phyloP scores from a whole-genome alignment of 2,329 filamentous ascomycete genomes.

The Phyllosticta paracitricarpa region DNA sequence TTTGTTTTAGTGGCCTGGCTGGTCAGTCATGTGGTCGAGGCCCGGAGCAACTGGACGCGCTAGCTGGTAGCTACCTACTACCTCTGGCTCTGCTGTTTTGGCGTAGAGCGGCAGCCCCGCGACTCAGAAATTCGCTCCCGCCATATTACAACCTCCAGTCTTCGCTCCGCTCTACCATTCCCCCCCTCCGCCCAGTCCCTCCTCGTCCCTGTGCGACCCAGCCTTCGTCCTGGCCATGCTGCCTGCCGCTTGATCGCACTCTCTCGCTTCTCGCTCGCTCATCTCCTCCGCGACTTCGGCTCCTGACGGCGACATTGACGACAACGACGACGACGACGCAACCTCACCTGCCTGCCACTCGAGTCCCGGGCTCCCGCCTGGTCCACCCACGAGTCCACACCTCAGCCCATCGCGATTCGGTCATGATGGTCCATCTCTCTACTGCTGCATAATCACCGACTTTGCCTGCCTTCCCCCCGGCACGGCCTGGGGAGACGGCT shows the following conservation, averaged over 20 bases:
- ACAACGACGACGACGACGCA: not conserved
- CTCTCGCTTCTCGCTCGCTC: not conserved
- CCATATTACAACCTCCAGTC: not conserved
- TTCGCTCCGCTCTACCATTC: not conserved
- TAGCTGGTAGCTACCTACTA: not conserved
- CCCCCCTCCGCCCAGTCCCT: not conserved
- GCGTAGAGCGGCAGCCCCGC: not conserved
- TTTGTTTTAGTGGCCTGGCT: not conserved
- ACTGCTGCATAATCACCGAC: conserved; percentile 20
- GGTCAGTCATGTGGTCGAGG: not conserved
- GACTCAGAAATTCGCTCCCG: not conserved
- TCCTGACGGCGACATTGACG: not conserved
- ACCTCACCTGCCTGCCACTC: not conserved
- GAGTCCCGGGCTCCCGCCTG: not conserved
- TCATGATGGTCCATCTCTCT: conserved; percentile 25
- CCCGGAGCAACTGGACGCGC: not conserved
- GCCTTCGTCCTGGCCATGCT: not conserved
- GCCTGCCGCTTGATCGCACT: not conserved
- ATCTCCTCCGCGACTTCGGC: not conserved
- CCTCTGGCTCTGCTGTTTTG: not conserved
- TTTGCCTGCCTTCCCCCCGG: conserved; percentile 22
- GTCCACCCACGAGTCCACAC: not conserved
- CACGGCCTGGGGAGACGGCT: conserved; percentile 13
- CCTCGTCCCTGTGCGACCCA: not conserved
- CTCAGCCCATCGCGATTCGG: conserved; percentile 3